These are phyloP conservation scores for Fagopyrum esculentum DNA, from an alignment of 148 eudicot genomes.

Conservation along the genomic window DNA sequence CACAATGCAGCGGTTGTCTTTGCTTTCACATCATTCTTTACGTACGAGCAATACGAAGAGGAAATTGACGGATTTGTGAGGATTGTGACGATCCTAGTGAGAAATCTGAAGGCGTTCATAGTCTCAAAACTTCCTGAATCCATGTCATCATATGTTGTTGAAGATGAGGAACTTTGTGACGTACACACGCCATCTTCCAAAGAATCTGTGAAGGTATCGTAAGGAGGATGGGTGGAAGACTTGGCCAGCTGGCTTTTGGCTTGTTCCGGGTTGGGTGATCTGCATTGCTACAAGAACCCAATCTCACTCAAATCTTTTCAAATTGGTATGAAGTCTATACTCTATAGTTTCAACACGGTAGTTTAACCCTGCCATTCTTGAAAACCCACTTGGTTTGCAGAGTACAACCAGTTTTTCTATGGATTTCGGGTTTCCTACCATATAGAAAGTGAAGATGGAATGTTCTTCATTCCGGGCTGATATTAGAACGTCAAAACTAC, in stretches of 20 bases:
- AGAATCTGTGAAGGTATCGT: not conserved
- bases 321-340: not conserved
- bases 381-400: not conserved
- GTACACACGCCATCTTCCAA: not conserved
- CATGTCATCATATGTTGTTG: conserved; percentile 12
- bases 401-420: not conserved
- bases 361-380: not conserved
- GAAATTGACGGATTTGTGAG: conserved; percentile 37
- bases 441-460: not conserved
- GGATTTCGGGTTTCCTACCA: not conserved
- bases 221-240: not conserved
- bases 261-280: not conserved
- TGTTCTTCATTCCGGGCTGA: not conserved
- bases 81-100: conserved; percentile 13
- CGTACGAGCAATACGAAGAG: conserved; percentile 85
- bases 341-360: not conserved
- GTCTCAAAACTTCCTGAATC: conserved; percentile 20
- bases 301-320: not conserved
- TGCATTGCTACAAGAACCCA: not conserved
- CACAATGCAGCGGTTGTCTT: conserved; percentile 54
- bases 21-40: conserved; percentile 59
- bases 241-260: not conserved
- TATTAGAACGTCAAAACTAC: not conserved
- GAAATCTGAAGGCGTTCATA: conserved; percentile 9
- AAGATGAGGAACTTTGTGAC: not conserved